A percentile compares a stretch with the other conserved stretches of the same genome.
These are phyloP conservation scores for Sporothrix luriei DNA, from an alignment of 2,329 filamentous ascomycete species.

Conservation along the genomic window DNA sequence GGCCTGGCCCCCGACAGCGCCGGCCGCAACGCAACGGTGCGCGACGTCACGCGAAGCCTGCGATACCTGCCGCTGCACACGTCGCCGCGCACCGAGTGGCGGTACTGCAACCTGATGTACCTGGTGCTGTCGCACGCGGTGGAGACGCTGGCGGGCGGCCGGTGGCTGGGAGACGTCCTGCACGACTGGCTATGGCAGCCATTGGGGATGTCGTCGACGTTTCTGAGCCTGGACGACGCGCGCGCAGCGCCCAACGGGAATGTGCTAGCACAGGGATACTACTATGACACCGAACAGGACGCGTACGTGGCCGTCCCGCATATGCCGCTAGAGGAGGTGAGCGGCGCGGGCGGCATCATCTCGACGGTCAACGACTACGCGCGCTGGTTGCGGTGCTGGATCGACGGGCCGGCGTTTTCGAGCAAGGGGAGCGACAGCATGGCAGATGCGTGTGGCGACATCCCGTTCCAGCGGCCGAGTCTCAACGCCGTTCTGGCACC, in stretches of 20 bases:
- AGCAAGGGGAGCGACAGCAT: background rate
- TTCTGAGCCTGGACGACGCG: slow-evolving; percentile 42
- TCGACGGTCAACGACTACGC: slow-evolving; percentile 55
- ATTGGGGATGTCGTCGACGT: slow-evolving; percentile 50
- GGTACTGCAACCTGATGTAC: slow-evolving; percentile 60
- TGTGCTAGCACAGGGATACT: slow-evolving; percentile 49
- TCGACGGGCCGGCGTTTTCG: slow-evolving; percentile 41
- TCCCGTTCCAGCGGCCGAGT: slow-evolving; percentile 43
- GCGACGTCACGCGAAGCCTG: slow-evolving; percentile 47
- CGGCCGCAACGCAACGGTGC: slow-evolving; percentile 42
- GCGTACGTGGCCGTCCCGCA: slow-evolving; percentile 39
- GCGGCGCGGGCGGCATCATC: slow-evolving; percentile 49
- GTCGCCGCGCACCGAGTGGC: slow-evolving; percentile 47
- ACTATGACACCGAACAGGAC: slow-evolving; percentile 41
- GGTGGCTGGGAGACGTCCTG: slow-evolving; percentile 47
- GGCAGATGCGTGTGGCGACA: slow-evolving; percentile 35
- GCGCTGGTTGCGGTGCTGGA: slow-evolving; percentile 54
- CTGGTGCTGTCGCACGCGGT: slow-evolving; percentile 51
- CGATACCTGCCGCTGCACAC: slow-evolving; percentile 46
- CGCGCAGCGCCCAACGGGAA: slow-evolving; percentile 36
- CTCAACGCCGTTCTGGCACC: slow-evolving; percentile 44
- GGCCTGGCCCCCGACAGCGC: slow-evolving; percentile 41
- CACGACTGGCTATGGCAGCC: slow-evolving; percentile 48
- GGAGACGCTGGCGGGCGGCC: slow-evolving; percentile 46
- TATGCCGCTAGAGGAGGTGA: slow-evolving; percentile 41